A percentile compares a stretch with the other conserved stretches of the same genome.
These are phyloP conservation scores for bread wheat (Triticum aestivum) DNA, from an alignment of 176 grass and related monocot genomes.

Conservation along the genomic window IWGSC_CS_RefSeq_v2.1 NC_057796.1:416919093-416919592, in stretches of 20 bases:
- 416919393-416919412: neutral
- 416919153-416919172: neutral
- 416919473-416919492: neutral
- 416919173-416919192: neutral
- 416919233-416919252: neutral
- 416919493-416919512: neutral
- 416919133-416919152: slow-evolving; percentile 5
- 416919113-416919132: slow-evolving; percentile 31
- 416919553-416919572: neutral
- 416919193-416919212: neutral
- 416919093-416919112: slow-evolving; percentile 10
- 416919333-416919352: neutral
- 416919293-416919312: too few relatives aligned
- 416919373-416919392: neutral
- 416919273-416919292: too few relatives aligned
- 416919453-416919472: too few relatives aligned
- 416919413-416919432: neutral
- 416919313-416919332: neutral
- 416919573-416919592: neutral
- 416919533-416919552: neutral
- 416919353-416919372: neutral
- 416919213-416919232: neutral
- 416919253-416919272: neutral
- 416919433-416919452: too few relatives aligned
- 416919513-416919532: too few relatives aligned